Percentiles rank a stretch among this genome's conserved stretches.
Evolutionary conservation across 768 basidiomycete species (phyloP).

Genomic region (Obba rivulosa): DNA sequence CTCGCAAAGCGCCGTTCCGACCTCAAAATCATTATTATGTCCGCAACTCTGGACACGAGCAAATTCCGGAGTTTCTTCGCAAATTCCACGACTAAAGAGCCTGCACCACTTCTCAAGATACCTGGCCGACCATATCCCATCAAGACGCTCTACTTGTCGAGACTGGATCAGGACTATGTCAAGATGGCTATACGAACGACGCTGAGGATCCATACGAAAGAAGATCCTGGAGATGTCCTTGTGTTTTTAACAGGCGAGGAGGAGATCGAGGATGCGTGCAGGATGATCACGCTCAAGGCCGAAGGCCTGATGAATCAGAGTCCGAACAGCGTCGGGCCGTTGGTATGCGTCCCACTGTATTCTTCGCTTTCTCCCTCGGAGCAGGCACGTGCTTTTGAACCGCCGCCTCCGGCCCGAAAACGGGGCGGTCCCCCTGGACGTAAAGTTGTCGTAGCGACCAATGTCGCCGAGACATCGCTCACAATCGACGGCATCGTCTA

Average conservation of each 20-base stretch:
- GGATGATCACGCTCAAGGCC: conserved; percentile 75
- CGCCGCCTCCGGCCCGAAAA: conserved; percentile 66
- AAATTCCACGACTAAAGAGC: conserved; percentile 54
- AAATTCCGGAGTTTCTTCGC: conserved; percentile 86
- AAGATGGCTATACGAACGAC: conserved; percentile 87
- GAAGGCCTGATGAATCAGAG: conserved; percentile 42
- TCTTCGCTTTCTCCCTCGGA: conserved; percentile 89
- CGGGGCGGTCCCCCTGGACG: conserved; percentile 67
- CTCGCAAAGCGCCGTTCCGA: conserved; percentile 73
- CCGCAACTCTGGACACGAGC: conserved; percentile 88
- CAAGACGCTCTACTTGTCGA: conserved; percentile 86
- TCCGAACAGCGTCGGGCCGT: conserved; percentile 35
- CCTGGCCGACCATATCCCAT: conserved; percentile 92
- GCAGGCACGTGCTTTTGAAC: conserved; percentile 91
- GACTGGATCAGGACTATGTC: conserved; percentile 84
- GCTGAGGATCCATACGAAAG: conserved; percentile 82
- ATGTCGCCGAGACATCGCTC: conserved; percentile 94
- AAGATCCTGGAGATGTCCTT: conserved; percentile 90
- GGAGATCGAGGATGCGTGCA: conserved; percentile 84
- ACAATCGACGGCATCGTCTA: conserved; percentile 97
- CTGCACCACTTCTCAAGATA: conserved; percentile 91
- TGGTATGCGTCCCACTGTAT: conserved; percentile 94
- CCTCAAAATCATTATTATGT: conserved; percentile 98
- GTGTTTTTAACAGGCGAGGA: conserved; percentile 95
- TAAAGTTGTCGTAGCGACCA: conserved; percentile 91